Evolutionary conservation across 768 basidiomycete species (phyloP).

Genomic region (Calocybe indica): DNA sequence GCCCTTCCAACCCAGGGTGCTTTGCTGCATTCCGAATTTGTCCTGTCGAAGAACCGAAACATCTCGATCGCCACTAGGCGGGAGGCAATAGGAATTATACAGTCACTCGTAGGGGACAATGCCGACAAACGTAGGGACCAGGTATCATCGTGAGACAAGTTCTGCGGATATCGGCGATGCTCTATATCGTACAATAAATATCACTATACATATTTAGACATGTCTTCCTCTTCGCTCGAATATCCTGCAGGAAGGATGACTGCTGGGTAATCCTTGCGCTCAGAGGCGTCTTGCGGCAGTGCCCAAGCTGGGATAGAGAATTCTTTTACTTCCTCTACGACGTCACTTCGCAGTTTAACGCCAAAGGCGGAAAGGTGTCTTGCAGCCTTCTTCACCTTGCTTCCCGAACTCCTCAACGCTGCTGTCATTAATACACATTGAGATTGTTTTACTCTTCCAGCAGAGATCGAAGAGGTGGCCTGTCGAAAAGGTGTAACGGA

Average conservation of each 20-base stretch:
- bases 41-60: slow-evolving; percentile 37
- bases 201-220: too few relatives aligned
- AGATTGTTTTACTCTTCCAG: slow-evolving; percentile 13
- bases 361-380: slow-evolving; percentile 59
- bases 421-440: slow-evolving; percentile 33
- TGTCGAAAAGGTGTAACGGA: slow-evolving; percentile 8
- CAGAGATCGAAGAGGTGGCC: slow-evolving; percentile 9
- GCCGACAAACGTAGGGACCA: too few relatives aligned
- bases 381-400: slow-evolving; percentile 41
- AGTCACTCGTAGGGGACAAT: slow-evolving; percentile 5
- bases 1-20: slow-evolving; percentile 30
- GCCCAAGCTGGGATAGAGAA: slow-evolving; percentile 58
- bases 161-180: too few relatives aligned
- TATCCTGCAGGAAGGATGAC: not conserved
- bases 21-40: slow-evolving; percentile 33
- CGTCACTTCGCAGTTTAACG: slow-evolving; percentile 40
- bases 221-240: too few relatives aligned
- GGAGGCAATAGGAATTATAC: slow-evolving; percentile 34
- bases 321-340: slow-evolving; percentile 40
- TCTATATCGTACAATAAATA: too few relatives aligned
- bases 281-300: slow-evolving; percentile 11
- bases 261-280: slow-evolving; percentile 5
- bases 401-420: slow-evolving; percentile 43
- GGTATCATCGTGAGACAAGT: too few relatives aligned
- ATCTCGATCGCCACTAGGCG: slow-evolving; percentile 31